These are phyloP conservation scores for Areca catechu DNA, from an alignment of 176 grass and related monocot species.

Conservation along the genomic window DNA sequence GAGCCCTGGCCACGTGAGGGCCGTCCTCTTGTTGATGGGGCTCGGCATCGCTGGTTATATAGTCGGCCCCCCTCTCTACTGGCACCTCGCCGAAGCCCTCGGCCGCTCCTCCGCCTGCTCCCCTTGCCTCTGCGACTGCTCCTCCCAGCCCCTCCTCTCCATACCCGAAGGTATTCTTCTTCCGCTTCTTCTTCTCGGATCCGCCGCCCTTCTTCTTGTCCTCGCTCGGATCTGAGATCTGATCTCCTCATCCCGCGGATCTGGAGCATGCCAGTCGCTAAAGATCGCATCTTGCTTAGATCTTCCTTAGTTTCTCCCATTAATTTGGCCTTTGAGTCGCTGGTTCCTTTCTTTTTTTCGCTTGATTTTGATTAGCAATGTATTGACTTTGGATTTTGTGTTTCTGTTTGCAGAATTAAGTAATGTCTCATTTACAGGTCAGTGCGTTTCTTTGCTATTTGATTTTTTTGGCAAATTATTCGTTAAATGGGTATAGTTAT, in stretches of 20 bases:
- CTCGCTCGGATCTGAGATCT: slow-evolving; percentile 20
- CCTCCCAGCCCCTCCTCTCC: slow-evolving; percentile 55
- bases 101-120: slow-evolving; percentile 34
- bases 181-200: too few relatives aligned
- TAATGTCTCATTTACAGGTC: slow-evolving; percentile 25
- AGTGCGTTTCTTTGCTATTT: slow-evolving; percentile 1
- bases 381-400: neutral
- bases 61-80: slow-evolving; percentile 88
- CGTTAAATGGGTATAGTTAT: too few relatives aligned
- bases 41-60: slow-evolving; percentile 77
- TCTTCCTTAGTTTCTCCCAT: too few relatives aligned
- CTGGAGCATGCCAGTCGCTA: neutral
- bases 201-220: neutral
- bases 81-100: slow-evolving; percentile 70
- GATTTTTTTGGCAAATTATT: too few relatives aligned
- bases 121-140: slow-evolving; percentile 72
- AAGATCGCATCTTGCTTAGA: too few relatives aligned
- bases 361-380: neutral
- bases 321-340: too few relatives aligned
- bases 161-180: slow-evolving; percentile 53
- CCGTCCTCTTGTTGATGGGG: slow-evolving; percentile 47
- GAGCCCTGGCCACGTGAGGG: slow-evolving; percentile 41
- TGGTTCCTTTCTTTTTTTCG: neutral
- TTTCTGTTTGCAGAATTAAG: slow-evolving; percentile 25
- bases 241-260: neutral